These are phyloP conservation scores for Podospora pseudopauciseta DNA, from an alignment of 495 filamentous ascomycete species.

Conservation along the genomic window DNA sequence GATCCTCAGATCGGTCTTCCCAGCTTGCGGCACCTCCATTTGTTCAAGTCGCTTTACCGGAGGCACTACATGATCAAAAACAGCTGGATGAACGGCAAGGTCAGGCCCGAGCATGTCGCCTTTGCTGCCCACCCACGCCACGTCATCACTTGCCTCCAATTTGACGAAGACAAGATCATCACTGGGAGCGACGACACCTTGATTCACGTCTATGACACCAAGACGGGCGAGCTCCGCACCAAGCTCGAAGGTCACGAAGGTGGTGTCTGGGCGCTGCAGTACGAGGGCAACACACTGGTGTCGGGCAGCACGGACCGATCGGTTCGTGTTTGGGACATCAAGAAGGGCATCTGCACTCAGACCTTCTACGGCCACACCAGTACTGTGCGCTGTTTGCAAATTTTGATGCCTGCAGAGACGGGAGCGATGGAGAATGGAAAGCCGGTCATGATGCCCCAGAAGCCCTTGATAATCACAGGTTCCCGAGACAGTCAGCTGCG, in stretches of 20 bases:
- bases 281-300: conserved; percentile 89
- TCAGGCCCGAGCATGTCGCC: conserved; percentile 89
- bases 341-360: conserved; percentile 83
- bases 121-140: conserved; percentile 94
- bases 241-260: conserved; percentile 91
- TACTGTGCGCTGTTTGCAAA: conserved; percentile 93
- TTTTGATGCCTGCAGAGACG: conserved; percentile 79
- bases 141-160: conserved; percentile 96
- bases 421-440: conserved; percentile 69
- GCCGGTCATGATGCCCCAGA: conserved; percentile 80
- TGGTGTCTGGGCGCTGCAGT: conserved; percentile 96
- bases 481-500: conserved; percentile 92
- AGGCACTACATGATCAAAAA: conserved; percentile 83
- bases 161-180: conserved; percentile 95
- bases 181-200: conserved; percentile 97
- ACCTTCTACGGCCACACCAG: conserved; percentile 97
- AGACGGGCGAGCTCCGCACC: conserved; percentile 79
- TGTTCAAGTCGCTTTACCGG: conserved; percentile 95
- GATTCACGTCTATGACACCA: conserved; percentile 98
- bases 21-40: conserved; percentile 74
- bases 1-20: conserved; percentile 76
- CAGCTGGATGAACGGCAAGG: conserved; percentile 82
- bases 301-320: conserved; percentile 96
- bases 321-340: conserved; percentile 97
- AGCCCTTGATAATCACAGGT: conserved; percentile 93